phyloP scores from a whole-genome alignment of 495 filamentous ascomycete genomes.

The Rhizodiscina lignyota region DNA sequence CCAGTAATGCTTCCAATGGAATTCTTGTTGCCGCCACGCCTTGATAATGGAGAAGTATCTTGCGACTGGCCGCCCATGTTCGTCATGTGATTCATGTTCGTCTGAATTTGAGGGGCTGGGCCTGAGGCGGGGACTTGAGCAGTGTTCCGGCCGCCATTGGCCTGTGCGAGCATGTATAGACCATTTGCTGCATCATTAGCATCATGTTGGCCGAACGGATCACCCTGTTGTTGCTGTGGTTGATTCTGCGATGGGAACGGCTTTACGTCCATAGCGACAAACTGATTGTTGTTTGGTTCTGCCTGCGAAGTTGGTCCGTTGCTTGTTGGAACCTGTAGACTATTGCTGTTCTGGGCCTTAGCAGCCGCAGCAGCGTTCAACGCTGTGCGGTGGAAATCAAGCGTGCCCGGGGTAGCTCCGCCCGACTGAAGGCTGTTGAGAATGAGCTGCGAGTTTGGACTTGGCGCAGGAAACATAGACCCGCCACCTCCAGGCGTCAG shows the following conservation, averaged over 20 bases:
- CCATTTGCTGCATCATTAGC: slow-evolving; percentile 91
- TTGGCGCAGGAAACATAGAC: slow-evolving; percentile 91
- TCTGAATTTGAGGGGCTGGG: slow-evolving; percentile 16
- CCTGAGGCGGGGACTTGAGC: slow-evolving; percentile 17
- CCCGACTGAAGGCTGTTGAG: slow-evolving; percentile 65
- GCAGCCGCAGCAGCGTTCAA: slow-evolving; percentile 54
- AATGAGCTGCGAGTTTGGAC: slow-evolving; percentile 68
- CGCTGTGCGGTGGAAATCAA: slow-evolving; percentile 92
- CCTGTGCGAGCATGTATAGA: slow-evolving; percentile 74
- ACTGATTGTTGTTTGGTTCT: too few species aligned
- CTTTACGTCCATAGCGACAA: slow-evolving; percentile 1
- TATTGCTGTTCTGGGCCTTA: slow-evolving; percentile 24
- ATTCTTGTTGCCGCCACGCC: slow-evolving; percentile 18
- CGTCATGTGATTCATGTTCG: slow-evolving; percentile 8
- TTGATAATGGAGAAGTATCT: slow-evolving; percentile 21
- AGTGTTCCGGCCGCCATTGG: slow-evolving; percentile 32
- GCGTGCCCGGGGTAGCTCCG: slow-evolving; percentile 70
- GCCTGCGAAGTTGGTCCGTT: slow-evolving; percentile 35
- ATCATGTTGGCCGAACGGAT: slow-evolving; percentile 69
- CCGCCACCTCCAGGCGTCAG: slow-evolving; percentile 90
- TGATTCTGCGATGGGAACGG: slow-evolving; percentile 1
- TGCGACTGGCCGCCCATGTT: slow-evolving; percentile 12
- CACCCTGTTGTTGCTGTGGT: slow-evolving; percentile 27
- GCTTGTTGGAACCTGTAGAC: slow-evolving; percentile 12
- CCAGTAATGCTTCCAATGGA: slow-evolving; percentile 26